phyloP scores from a whole-genome alignment of 495 filamentous ascomycete genomes.

The Aspergillus biplanus region DNA sequence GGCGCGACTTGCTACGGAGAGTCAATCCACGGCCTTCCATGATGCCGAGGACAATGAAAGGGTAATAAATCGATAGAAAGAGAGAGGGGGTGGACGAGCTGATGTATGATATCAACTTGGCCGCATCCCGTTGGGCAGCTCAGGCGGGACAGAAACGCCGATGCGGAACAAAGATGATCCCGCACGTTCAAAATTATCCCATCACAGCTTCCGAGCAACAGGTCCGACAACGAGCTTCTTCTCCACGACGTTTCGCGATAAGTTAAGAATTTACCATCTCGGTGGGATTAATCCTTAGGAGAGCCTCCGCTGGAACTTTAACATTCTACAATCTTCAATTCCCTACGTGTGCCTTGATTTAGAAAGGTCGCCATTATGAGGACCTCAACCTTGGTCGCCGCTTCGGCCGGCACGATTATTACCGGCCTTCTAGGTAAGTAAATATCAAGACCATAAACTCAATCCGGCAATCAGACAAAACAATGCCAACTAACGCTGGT shows the following conservation, averaged over 20 bases:
- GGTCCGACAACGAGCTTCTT: conserved; percentile 14
- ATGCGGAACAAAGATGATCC: conserved; percentile 49
- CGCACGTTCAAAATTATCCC: conserved; percentile 45
- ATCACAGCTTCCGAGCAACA: conserved; percentile 25
- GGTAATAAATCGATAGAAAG: conserved; percentile 12
- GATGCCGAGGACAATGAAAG: conserved; percentile 9
- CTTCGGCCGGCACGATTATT: conserved; percentile 70
- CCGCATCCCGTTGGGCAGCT: conserved; percentile 20
- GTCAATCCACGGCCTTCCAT: conserved; percentile 76
- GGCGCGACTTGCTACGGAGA: conserved; percentile 84
- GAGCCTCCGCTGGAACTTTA: background rate
- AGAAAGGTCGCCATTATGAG: conserved; percentile 49
- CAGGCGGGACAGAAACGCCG: conserved; percentile 41
- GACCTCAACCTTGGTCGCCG: conserved; percentile 73
- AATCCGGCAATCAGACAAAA: conserved; percentile 1
- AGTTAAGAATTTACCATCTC: background rate
- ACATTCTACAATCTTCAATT: background rate
- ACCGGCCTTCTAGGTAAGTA: conserved; percentile 75
- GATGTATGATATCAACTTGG: conserved; percentile 5
- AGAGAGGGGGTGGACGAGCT: conserved; percentile 8
- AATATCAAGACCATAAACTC: conserved; percentile 3
- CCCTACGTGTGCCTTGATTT: background rate
- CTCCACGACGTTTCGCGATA: background rate
- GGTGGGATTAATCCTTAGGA: background rate
- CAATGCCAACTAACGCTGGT: conserved; percentile 20